Conservation (phyloP, 2,329 filamentous ascomycete genomes). For the Alternaria ventricosa region DNA sequence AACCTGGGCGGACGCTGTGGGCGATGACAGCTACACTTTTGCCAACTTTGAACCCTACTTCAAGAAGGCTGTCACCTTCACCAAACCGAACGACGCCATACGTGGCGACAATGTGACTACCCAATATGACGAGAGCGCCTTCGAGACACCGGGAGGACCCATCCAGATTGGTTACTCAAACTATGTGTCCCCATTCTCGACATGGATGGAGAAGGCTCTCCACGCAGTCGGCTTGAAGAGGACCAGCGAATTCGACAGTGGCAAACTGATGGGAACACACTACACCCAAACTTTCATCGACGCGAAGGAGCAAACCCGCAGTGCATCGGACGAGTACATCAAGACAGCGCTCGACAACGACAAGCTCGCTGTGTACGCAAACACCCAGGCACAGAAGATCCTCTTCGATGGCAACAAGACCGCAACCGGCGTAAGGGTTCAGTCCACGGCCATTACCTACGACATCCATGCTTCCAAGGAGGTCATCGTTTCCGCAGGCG, state of each 20-base stretch:
- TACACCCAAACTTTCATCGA: conserved; percentile 35
- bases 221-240: conserved; percentile 17
- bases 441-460: conserved; percentile 50
- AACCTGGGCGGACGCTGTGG: neutral
- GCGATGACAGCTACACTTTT: neutral
- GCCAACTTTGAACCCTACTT: conserved; percentile 15
- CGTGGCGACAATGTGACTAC: conserved; percentile 14
- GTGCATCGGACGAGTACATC: conserved; percentile 13
- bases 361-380: conserved; percentile 34
- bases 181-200: conserved; percentile 20
- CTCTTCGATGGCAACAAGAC: conserved; percentile 35
- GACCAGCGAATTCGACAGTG: conserved; percentile 19
- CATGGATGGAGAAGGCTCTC: conserved; percentile 20
- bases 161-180: conserved; percentile 26
- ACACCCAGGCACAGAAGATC: conserved; percentile 43
- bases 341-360: neutral
- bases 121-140: conserved; percentile 10
- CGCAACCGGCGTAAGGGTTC: conserved; percentile 38
- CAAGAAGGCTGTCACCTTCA: conserved; percentile 35
- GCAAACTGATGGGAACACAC: conserved; percentile 17
- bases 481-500: neutral
- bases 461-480: conserved; percentile 36
- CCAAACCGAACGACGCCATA: conserved; percentile 20
- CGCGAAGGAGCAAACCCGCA: conserved; percentile 9
- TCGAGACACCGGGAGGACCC: conserved; percentile 7